These are phyloP conservation scores for sunflower (Helianthus annuus) DNA, from an alignment of 129 eudicot species.

Conservation along the genomic window DNA sequence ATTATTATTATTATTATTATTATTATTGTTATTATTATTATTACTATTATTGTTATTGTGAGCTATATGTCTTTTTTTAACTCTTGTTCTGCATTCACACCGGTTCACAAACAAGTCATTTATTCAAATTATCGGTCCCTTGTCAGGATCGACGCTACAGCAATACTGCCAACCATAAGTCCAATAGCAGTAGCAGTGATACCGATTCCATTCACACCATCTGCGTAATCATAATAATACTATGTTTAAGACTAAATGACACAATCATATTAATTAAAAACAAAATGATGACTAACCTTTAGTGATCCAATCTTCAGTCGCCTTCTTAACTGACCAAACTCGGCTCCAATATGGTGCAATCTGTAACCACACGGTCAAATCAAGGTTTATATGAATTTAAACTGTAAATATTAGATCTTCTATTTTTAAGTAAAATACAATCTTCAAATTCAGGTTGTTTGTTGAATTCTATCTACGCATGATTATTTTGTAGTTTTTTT, in stretches of 20 bases:
- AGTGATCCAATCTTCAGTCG: conserved; percentile 53
- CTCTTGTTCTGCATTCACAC: too few species aligned
- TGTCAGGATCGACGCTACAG: conserved; percentile 55
- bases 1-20: too few species aligned
- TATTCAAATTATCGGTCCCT: too few species aligned
- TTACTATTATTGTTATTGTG: too few species aligned
- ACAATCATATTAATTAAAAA: neutral
- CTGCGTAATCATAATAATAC: conserved; percentile 26
- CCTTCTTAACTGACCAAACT: conserved; percentile 60
- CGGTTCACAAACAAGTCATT: too few species aligned
- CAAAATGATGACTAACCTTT: conserved; percentile 39
- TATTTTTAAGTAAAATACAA: neutral
- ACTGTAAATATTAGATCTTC: neutral
- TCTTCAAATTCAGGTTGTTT: too few species aligned
- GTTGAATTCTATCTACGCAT: too few species aligned
- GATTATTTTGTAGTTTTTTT: too few species aligned
- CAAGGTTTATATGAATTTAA: neutral
- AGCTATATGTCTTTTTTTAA: too few species aligned
- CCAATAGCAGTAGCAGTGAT: conserved; percentile 64
- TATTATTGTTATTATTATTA: too few species aligned
- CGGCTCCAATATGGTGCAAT: conserved; percentile 78
- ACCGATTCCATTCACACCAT: conserved; percentile 66
- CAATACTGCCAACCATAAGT: conserved; percentile 63
- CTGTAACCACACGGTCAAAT: conserved; percentile 21
- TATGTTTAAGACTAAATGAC: neutral